Base-by-base conservation (phyloP, 441 rosid genomes). In the Populus trichocarpa region DNA sequence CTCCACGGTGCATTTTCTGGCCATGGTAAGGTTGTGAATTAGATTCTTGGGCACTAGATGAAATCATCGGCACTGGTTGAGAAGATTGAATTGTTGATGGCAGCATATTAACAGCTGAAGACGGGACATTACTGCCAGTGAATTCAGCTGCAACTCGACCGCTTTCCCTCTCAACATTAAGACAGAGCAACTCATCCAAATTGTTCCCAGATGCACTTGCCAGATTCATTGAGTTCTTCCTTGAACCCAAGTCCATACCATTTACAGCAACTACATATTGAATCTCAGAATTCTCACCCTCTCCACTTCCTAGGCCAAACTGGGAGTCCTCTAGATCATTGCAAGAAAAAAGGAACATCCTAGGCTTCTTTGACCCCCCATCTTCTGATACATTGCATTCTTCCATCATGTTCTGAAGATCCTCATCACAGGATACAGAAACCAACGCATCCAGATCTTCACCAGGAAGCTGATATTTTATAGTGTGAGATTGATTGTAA, bases 321-420 rank as follows among this genome's bases (percentile, higher is more conserved):
- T 88, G 87, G 74, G 85, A 83, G 76, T 91, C 92, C 81, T 88
- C 95, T 82, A 87, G 77, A 80, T 92, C 93, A 85, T 82, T 79
- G 84, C 73, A 59, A 71, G 97, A 89, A 82, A 91, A 81, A 72
- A 92, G 84, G 83, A 92, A 92, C 87, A 89, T 91, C 84, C 97
- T 89, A 73, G 87, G 91, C 86, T 86, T 92, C 75, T 80, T 88
- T 8, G 76, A 76, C 79, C 87, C 88, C 68, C 81, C 81, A 80
- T 75, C 77, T 75, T 81, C 91, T 77, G 90, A 83, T 77, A 84
- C 86, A 74, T 32, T 71, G 81, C 90, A 89, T 77, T 92, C 97
- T 83, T 92, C 95, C 91, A 92, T 87, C 97, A 92, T 92, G 84
- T 89, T 90, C 82, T 86, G 90, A 71, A 92, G 83, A 88, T 92